Evolutionary conservation across 768 basidiomycete genomes (phyloP), one percentile per base, ranked within the genome.

Genomic region (Psilocybe sp.): DNA sequence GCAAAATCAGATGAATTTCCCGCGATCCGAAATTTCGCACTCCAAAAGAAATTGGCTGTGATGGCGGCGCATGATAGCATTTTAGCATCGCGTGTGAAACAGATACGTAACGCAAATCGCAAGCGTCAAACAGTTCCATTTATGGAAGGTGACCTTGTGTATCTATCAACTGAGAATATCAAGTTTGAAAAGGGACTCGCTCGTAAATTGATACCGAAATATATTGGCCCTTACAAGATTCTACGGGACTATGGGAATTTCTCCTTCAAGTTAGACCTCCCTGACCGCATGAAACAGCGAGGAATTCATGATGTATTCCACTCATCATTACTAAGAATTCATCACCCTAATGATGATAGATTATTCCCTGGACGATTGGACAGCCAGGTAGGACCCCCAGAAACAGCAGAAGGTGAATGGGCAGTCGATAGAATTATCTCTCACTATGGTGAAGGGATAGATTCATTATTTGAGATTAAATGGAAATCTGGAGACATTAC

Each of bases 321-420:
- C 44, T 53, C 40, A 4, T 41, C 40, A 18, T 19, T 41, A 11
- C 40, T 41, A 18, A 12, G 40, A 12, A 41, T 41, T 13, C 40
- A 41, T 41, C 15, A 15, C 18, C 40, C 40, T 15, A 41, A 41
- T 41, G 41, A 42, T 8, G 15, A 42, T 14, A 42, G 18, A 0
- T 44, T 60, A 0, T 76, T 74, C 48, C 71, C 73, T 0, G 54
- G 56, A 0, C 59, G 68, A 0, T 44, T 60, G 8, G 19, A 15
- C 14, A 8, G 10, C 11, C 41, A 42, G 28, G 9, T 42, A 5
- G 41, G 19, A 15, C n/a, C 5, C 13, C 6, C 6, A 6, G 19
- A 42, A 5, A 6, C 14, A 8, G 7, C 15, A 16, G 41, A 42
- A 1, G 18, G 18, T 16, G 41, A 42, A 42, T 42, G 41, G 41